A percentile compares a stretch with the other conserved stretches of the same genome.
Evolutionary conservation across 1,284 basidiomycete genomes (phyloP).

Genomic region (Ceraceosorus guamensis): DNA sequence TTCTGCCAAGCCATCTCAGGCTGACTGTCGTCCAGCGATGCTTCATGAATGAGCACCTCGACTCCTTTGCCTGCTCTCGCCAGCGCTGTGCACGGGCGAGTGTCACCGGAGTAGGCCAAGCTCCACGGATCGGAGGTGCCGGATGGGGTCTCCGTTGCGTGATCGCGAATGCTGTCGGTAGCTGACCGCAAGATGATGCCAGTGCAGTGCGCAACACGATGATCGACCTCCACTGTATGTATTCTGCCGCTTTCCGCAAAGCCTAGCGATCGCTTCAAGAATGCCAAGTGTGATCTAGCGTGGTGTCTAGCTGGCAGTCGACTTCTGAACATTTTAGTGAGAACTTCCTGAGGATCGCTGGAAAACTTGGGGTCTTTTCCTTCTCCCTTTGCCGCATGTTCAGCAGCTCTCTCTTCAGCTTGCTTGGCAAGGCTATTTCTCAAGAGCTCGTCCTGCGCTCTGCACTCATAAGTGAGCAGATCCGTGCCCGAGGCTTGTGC

Average conservation of each 20-base stretch:
- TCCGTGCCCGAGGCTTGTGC: no score
- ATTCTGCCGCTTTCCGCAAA: not conserved
- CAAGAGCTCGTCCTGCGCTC: no score
- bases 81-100: constrained; percentile 66
- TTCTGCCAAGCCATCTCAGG: constrained; percentile 63
- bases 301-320: no score
- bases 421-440: no score
- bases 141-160: not conserved
- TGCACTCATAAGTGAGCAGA: no score
- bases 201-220: constrained; percentile 19
- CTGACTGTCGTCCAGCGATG: constrained; percentile 70
- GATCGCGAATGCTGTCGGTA: not conserved
- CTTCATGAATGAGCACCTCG: constrained; percentile 85
- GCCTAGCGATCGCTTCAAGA: no score
- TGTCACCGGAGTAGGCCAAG: constrained; percentile 70
- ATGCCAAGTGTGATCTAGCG: no score
- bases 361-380: no score
- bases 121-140: constrained; percentile 13
- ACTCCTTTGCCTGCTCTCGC: constrained; percentile 62
- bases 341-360: no score
- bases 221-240: constrained; percentile 12
- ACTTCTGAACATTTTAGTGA: no score
- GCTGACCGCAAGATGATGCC: constrained; percentile 27
- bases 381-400: no score
- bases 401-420: no score